Conservation (phyloP, 2,329 filamentous ascomycete species). For the Metarhizium humberi region DNA sequence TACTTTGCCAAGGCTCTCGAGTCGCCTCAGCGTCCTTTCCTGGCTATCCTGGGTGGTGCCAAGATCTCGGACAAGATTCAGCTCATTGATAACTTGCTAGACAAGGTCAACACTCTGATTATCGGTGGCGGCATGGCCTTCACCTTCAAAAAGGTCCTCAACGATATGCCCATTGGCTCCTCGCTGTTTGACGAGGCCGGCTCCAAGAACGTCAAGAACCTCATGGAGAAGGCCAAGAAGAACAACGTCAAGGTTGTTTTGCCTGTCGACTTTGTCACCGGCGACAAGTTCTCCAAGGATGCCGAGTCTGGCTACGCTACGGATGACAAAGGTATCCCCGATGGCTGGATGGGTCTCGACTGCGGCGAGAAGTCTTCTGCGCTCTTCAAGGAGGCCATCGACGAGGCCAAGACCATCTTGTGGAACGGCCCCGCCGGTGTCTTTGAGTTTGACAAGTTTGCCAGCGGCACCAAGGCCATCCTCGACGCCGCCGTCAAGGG, state of each 20-base stretch:
- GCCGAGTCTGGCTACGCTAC: slow-evolving; percentile 74
- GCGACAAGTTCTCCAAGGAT: slow-evolving; percentile 86
- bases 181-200: slow-evolving; percentile 91
- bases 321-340: slow-evolving; percentile 81
- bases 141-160: slow-evolving; percentile 99
- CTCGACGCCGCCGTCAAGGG: slow-evolving; percentile 81
- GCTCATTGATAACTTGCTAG: slow-evolving; percentile 96
- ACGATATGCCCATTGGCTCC: slow-evolving; percentile 81
- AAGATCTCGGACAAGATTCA: slow-evolving; percentile 99
- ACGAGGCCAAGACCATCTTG: slow-evolving; percentile 86
- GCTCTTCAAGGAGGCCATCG: slow-evolving; percentile 81
- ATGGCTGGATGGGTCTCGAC: slow-evolving; percentile 97
- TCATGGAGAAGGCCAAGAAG: slow-evolving; percentile 93
- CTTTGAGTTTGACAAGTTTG: slow-evolving; percentile 95
- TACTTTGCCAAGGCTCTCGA: slow-evolving; percentile 98
- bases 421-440: slow-evolving; percentile 98
- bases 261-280: slow-evolving; percentile 90
- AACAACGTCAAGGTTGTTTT: slow-evolving; percentile 93
- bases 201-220: slow-evolving; percentile 77
- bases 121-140: slow-evolving; percentile 98
- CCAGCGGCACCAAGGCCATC: slow-evolving; percentile 82
- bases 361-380: slow-evolving; percentile 82
- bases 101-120: slow-evolving; percentile 95
- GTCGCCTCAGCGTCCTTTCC: slow-evolving; percentile 86
- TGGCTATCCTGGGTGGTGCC: slow-evolving; percentile 94